These are phyloP conservation scores for Xylaria acuta DNA, from an alignment of 495 filamentous ascomycete genomes.

Conservation along the genomic window DNA sequence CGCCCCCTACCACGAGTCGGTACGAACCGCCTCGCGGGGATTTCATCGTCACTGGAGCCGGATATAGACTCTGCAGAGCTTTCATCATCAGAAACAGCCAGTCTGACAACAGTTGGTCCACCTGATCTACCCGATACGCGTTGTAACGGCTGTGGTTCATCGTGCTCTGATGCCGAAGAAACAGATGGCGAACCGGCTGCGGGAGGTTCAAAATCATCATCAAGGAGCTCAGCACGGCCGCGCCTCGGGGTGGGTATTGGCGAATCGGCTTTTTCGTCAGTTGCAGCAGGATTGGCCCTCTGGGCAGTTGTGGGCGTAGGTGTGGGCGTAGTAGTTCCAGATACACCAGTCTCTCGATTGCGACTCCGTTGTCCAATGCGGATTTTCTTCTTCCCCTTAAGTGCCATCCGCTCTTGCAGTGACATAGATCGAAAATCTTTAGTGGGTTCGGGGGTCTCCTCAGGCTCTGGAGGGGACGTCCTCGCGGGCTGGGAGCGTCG, in stretches of 20 bases:
- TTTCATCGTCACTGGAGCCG: conserved; percentile 26
- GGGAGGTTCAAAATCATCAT: conserved; percentile 45
- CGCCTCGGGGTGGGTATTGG: conserved; percentile 26
- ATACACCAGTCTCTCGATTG: conserved; percentile 18
- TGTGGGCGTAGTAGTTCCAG: conserved; percentile 26
- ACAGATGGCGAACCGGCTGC: conserved; percentile 32
- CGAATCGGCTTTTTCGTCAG: conserved; percentile 18
- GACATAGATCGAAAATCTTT: conserved; percentile 45
- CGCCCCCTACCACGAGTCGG: conserved; percentile 30
- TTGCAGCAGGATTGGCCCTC: conserved; percentile 9
- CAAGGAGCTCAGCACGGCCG: conserved; percentile 33
- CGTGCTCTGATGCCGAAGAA: conserved; percentile 30
- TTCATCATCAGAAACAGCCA: conserved; percentile 28
- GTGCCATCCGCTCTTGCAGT: conserved; percentile 53
- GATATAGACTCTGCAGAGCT: conserved; percentile 21
- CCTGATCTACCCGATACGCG: conserved; percentile 16
- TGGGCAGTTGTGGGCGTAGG: conserved; percentile 22
- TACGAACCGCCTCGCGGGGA: conserved; percentile 6
- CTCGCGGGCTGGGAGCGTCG: conserved; percentile 19
- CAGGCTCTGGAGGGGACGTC: conserved; percentile 1
- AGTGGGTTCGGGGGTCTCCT: conserved; percentile 18
- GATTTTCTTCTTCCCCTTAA: conserved; percentile 53
- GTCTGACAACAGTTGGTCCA: conserved; percentile 34
- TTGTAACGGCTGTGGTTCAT: conserved; percentile 5
- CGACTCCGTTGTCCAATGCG: conserved; percentile 46